phyloP scores from a whole-genome alignment of 805 yeast species.

The Kodamaea jinghongensis region DNA sequence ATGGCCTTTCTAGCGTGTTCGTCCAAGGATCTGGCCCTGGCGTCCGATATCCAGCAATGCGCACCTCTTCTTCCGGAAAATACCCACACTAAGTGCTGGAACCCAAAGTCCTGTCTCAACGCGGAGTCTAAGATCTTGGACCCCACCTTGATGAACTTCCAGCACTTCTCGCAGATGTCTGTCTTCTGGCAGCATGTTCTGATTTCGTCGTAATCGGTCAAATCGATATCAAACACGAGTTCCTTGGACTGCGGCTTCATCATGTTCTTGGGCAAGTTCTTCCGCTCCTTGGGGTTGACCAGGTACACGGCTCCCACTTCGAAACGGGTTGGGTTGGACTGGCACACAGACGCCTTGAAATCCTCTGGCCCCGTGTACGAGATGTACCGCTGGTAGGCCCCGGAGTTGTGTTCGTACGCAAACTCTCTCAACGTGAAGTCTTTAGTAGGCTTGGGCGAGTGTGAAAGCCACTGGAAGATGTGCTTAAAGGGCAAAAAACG shows the following conservation, averaged over 20 bases:
- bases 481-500: constrained; percentile 71
- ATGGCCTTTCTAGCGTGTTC: constrained; percentile 76
- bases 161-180: constrained; percentile 81
- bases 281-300: constrained; percentile 83
- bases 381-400: constrained; percentile 87
- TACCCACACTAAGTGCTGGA: constrained; percentile 84
- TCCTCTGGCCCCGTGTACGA: constrained; percentile 67
- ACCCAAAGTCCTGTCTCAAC: constrained; percentile 85
- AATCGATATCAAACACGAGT: constrained; percentile 93
- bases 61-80: constrained; percentile 99
- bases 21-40: constrained; percentile 68
- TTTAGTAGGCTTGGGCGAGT: constrained; percentile 67
- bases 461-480: constrained; percentile 87
- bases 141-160: constrained; percentile 89
- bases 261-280: constrained; percentile 67
- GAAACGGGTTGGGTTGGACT: constrained; percentile 81
- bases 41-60: constrained; percentile 96
- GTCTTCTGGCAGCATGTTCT: constrained; percentile 93
- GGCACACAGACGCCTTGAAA: constrained; percentile 72
- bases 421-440: constrained; percentile 90
- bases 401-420: constrained; percentile 85
- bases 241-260: constrained; percentile 84
- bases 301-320: constrained; percentile 93
- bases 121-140: constrained; percentile 70
- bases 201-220: constrained; percentile 92